These are phyloP conservation scores for Umbilicaria muhlenbergii DNA, from an alignment of 495 filamentous ascomycete species.

Conservation along the genomic window DNA sequence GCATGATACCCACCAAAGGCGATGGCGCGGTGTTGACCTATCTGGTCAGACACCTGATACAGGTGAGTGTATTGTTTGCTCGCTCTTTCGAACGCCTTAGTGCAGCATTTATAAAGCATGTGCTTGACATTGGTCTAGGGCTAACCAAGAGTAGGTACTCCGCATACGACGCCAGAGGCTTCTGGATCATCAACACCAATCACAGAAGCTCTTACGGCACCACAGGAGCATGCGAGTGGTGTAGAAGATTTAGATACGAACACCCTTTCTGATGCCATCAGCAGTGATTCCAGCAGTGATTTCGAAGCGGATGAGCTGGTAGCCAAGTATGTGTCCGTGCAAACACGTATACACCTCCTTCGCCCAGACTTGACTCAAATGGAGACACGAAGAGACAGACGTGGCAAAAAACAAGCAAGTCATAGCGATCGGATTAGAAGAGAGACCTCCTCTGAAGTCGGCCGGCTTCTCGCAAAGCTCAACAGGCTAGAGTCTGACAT, in stretches of 20 bases:
- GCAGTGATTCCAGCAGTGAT: conserved; percentile 10
- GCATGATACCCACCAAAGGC: conserved; percentile 7
- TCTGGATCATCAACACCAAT: too few species aligned
- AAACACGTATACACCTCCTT: conserved; percentile 7
- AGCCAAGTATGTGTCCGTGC: conserved; percentile 6
- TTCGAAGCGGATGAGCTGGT: conserved; percentile 11
- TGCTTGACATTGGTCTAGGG: too few species aligned
- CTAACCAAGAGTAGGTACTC: too few species aligned
- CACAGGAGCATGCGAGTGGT: too few species aligned
- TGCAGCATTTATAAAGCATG: too few species aligned
- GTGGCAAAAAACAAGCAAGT: conserved; percentile 15
- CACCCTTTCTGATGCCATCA: background rate
- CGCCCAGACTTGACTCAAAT: conserved; percentile 6
- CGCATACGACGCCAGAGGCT: too few species aligned
- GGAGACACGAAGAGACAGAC: conserved; percentile 15
- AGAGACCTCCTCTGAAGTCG: conserved; percentile 25
- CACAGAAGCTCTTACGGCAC: too few species aligned
- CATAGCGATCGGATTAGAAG: conserved; percentile 42
- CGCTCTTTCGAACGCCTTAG: too few species aligned
- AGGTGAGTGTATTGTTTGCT: too few species aligned
- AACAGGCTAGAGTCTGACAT: conserved; percentile 68
- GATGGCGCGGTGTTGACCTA: too few species aligned
- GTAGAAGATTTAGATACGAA: too few species aligned
- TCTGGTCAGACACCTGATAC: too few species aligned
- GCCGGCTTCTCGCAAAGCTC: conserved; percentile 53